Conservation (phyloP, 805 yeast species). For the Teunomyces cretensis region DNA sequence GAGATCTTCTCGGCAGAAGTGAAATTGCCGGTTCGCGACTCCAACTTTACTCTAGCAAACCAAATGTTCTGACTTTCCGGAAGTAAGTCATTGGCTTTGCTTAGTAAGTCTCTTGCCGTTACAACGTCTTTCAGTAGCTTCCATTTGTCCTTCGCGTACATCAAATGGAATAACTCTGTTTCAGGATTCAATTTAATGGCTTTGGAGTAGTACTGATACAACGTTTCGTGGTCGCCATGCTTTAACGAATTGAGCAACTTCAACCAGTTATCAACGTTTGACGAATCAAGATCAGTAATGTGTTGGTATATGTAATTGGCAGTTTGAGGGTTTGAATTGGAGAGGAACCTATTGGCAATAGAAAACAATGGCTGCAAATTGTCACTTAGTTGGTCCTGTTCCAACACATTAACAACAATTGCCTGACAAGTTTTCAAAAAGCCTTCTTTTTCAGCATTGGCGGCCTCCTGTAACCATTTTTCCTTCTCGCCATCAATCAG, state of each 20-base stretch:
- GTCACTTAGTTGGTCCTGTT: slow-evolving; percentile 23
- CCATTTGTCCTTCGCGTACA: slow-evolving; percentile 76
- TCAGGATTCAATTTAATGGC: slow-evolving; percentile 53
- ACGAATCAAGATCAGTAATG: slow-evolving; percentile 49
- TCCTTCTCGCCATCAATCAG: slow-evolving; percentile 21
- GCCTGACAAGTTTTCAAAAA: slow-evolving; percentile 51
- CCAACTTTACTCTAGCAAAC: slow-evolving; percentile 72
- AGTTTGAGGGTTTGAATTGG: slow-evolving; percentile 20
- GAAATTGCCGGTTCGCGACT: slow-evolving; percentile 43
- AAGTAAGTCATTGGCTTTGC: slow-evolving; percentile 43
- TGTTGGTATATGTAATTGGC: slow-evolving; percentile 49
- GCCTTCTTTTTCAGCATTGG: slow-evolving; percentile 48
- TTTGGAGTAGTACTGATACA: slow-evolving; percentile 46
- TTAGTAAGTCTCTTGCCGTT: slow-evolving; percentile 55
- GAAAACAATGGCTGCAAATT: slow-evolving; percentile 11
- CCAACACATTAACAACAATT: slow-evolving; percentile 45
- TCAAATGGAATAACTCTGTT: slow-evolving; percentile 52
- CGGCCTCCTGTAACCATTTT: slow-evolving; percentile 61
- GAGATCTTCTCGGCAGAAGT: slow-evolving; percentile 42
- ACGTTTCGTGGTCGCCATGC: slow-evolving; percentile 21
- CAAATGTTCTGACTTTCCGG: slow-evolving; percentile 57
- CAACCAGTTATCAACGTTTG: slow-evolving; percentile 48
- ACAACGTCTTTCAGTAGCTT: slow-evolving; percentile 42
- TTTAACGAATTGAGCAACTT: slow-evolving; percentile 37
- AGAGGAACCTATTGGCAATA: slow-evolving; percentile 28